These are phyloP conservation scores for Didymella lethalis DNA, from an alignment of 2,329 filamentous ascomycete genomes.

Conservation along the genomic window DNA sequence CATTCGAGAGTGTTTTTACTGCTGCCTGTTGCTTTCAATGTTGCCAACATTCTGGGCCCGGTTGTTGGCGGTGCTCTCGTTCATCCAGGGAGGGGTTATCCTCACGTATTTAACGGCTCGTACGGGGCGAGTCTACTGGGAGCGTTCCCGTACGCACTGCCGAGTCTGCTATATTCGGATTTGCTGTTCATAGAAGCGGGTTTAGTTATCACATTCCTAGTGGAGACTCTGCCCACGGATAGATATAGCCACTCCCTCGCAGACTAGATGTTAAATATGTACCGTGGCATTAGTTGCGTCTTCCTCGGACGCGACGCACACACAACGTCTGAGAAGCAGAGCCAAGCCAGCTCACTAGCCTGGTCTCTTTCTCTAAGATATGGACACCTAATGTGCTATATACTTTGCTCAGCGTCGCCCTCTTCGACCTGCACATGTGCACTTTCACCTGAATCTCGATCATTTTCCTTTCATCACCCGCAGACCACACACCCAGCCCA, in stretches of 20 bases:
- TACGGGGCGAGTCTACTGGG: constrained; percentile 1
- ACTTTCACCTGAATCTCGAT: constrained; percentile 81
- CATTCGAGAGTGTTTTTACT: constrained; percentile 15
- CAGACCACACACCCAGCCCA: constrained; percentile 29
- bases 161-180: constrained; percentile 11
- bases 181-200: constrained; percentile 13
- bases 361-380: constrained; percentile 59
- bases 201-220: constrained; percentile 1
- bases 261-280: constrained; percentile 7
- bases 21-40: constrained; percentile 15
- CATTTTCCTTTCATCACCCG: constrained; percentile 76
- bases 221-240: constrained; percentile 13
- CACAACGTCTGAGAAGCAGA: constrained; percentile 1
- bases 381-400: constrained; percentile 64
- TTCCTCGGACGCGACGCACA: background rate
- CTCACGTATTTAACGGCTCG: background rate
- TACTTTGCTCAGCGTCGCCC: constrained; percentile 68
- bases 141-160: constrained; percentile 13
- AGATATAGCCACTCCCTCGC: background rate
- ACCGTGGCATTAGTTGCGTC: constrained; percentile 3
- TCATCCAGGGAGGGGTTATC: constrained; percentile 2
- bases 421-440: constrained; percentile 75
- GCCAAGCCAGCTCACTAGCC: background rate
- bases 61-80: constrained; percentile 13
- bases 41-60: constrained; percentile 14